phyloP scores from a whole-genome alignment of 495 filamentous ascomycete genomes.

The Tuber microsphaerosporum region DNA sequence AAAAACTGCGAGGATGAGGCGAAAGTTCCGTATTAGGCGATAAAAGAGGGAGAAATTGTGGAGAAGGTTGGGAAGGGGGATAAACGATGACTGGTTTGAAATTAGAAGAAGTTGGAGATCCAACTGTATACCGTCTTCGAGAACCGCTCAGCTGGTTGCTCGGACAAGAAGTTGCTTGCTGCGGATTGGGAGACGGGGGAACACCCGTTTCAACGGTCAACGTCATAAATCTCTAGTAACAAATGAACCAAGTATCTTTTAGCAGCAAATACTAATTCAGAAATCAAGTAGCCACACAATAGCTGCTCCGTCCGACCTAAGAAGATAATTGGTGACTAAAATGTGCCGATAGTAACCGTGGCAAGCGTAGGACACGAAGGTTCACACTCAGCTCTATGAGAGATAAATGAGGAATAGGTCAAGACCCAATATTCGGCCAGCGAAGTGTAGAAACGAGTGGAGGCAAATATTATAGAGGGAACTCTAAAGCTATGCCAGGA shows the following conservation, averaged over 20 bases:
- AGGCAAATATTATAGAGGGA: constrained; percentile 8
- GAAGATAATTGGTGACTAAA: constrained; percentile 3
- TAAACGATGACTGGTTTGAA: constrained; percentile 27
- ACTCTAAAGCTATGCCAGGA: constrained; percentile 17
- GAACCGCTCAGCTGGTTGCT: constrained; percentile 24
- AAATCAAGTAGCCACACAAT: constrained; percentile 1
- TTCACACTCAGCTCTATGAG: constrained; percentile 25
- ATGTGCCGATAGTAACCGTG: constrained; percentile 1
- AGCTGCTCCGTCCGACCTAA: not conserved
- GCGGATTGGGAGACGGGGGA: constrained; percentile 37
- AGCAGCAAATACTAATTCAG: constrained; percentile 5
- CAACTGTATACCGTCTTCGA: constrained; percentile 36
- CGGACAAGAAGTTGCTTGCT: constrained; percentile 24
- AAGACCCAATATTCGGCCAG: constrained; percentile 27
- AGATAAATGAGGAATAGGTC: constrained; percentile 15
- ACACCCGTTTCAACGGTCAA: constrained; percentile 40
- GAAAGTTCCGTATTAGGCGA: constrained; percentile 30
- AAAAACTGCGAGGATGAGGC: constrained; percentile 25
- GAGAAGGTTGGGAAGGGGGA: constrained; percentile 15
- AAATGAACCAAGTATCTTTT: constrained; percentile 5
- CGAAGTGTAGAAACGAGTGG: constrained; percentile 23
- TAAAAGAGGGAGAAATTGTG: constrained; percentile 33
- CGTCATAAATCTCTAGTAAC: constrained; percentile 37
- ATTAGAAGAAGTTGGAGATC: constrained; percentile 35
- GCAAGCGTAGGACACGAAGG: constrained; percentile 7